These are phyloP conservation scores for Neofusicoccum sp. DNA, from an alignment of 2,329 filamentous ascomycete species.

Conservation along the genomic window DNA sequence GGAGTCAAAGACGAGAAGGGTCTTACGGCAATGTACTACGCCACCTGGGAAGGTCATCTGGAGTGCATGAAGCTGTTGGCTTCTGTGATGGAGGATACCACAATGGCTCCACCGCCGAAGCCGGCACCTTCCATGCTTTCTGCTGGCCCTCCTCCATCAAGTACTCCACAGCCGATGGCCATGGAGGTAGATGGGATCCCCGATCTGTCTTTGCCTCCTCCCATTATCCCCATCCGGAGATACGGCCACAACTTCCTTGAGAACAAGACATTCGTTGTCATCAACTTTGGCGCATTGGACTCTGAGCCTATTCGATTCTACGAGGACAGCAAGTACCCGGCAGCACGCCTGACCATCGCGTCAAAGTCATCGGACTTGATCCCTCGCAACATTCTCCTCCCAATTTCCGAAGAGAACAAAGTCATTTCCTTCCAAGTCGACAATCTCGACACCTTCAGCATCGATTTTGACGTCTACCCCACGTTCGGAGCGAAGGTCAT, in stretches of 20 bases:
- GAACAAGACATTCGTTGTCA: constrained; percentile 92
- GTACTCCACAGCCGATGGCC: constrained; percentile 41
- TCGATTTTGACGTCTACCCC: constrained; percentile 97
- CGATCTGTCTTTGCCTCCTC: constrained; percentile 84
- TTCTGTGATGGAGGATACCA: constrained; percentile 40
- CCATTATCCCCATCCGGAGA: constrained; percentile 88
- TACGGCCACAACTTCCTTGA: constrained; percentile 99
- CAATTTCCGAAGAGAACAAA: constrained; percentile 93
- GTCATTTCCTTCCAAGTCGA: constrained; percentile 95
- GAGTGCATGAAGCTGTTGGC: constrained; percentile 89
- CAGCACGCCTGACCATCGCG: constrained; percentile 90
- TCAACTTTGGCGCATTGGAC: constrained; percentile 76
- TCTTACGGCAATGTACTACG: constrained; percentile 95
- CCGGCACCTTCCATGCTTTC: constrained; percentile 27
- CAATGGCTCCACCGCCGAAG: constrained; percentile 38
- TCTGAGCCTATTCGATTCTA: constrained; percentile 87
- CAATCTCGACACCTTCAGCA: constrained; percentile 84
- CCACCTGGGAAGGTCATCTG: constrained; percentile 94
- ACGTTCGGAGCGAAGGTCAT: constrained; percentile 98
- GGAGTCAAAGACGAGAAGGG: constrained; percentile 87
- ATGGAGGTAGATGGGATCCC: constrained; percentile 89
- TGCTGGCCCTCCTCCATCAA: constrained; percentile 27
- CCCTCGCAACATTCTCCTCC: constrained; percentile 90
- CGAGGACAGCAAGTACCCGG: constrained; percentile 93
- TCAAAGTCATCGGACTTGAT: constrained; percentile 96